Conservation (phyloP, 139 green algal species). For the Coelastrella sp. region DNA sequence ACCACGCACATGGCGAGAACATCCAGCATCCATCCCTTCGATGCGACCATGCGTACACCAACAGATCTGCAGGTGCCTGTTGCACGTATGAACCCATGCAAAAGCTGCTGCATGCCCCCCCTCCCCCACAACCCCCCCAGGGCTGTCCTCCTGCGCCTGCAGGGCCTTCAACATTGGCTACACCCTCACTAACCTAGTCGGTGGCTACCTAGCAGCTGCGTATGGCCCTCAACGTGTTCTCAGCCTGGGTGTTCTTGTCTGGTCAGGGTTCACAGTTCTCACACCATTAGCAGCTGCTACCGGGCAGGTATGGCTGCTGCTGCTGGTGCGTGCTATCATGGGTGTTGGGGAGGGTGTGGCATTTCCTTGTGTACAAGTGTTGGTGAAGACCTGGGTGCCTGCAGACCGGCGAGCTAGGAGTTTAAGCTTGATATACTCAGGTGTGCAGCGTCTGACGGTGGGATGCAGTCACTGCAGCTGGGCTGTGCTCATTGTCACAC, state of each 20-base stretch:
- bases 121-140: no score
- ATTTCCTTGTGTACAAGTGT: constrained; percentile 16
- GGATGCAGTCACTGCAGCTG: not conserved
- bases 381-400: not conserved
- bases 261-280: not conserved
- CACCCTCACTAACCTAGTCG: not conserved
- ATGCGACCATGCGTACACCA: no score
- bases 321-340: not conserved
- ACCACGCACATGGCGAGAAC: not conserved
- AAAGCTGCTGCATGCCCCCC: no score
- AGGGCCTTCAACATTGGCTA: constrained; percentile 10
- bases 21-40: not conserved
- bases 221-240: not conserved
- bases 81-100: no score
- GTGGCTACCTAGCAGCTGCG: not conserved
- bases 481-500: not conserved
- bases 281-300: constrained; percentile 6
- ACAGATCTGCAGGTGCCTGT: no score
- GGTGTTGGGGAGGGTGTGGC: not conserved
- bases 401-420: not conserved
- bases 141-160: not conserved
- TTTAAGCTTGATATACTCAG: not conserved
- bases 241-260: not conserved
- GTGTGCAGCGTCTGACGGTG: not conserved
- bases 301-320: constrained; percentile 11